These are phyloP conservation scores for Aspergillus panamensis DNA, from an alignment of 495 filamentous ascomycete genomes.

Conservation along the genomic window DNA sequence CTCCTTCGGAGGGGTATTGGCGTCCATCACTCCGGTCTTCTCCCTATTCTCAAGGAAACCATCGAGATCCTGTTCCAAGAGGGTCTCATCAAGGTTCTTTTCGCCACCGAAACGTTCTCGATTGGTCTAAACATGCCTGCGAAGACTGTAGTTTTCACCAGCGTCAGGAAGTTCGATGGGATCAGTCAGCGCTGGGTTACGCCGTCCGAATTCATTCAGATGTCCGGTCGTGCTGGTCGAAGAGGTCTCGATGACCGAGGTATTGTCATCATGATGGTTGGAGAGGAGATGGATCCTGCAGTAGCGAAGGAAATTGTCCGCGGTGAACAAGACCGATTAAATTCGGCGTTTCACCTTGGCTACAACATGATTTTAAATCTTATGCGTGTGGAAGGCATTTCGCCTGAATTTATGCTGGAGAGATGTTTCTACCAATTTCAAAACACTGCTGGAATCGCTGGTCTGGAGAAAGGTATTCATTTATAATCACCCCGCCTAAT, in stretches of 20 bases:
- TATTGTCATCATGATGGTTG: constrained; percentile 99
- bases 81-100: constrained; percentile 93
- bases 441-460: constrained; percentile 78
- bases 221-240: constrained; percentile 95
- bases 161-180: constrained; percentile 92
- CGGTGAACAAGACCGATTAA: constrained; percentile 91
- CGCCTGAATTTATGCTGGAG: constrained; percentile 95
- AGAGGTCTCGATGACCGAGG: constrained; percentile 96
- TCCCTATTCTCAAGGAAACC: constrained; percentile 96
- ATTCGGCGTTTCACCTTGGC: constrained; percentile 96
- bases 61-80: constrained; percentile 99
- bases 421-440: constrained; percentile 98
- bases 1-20: constrained; percentile 89
- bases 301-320: constrained; percentile 91
- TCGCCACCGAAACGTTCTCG: constrained; percentile 97
- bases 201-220: constrained; percentile 95
- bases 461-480: constrained; percentile 62
- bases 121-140: constrained; percentile 99
- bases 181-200: constrained; percentile 78
- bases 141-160: constrained; percentile 97
- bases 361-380: constrained; percentile 99
- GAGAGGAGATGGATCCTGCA: constrained; percentile 93
- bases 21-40: constrained; percentile 91
- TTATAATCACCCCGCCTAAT: background rate
- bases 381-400: constrained; percentile 92